A percentile compares a stretch with the other conserved stretches of the same genome.
These are phyloP conservation scores for Termitomyces sp. DNA, from an alignment of 1,284 basidiomycete species.

Conservation along the genomic window DNA sequence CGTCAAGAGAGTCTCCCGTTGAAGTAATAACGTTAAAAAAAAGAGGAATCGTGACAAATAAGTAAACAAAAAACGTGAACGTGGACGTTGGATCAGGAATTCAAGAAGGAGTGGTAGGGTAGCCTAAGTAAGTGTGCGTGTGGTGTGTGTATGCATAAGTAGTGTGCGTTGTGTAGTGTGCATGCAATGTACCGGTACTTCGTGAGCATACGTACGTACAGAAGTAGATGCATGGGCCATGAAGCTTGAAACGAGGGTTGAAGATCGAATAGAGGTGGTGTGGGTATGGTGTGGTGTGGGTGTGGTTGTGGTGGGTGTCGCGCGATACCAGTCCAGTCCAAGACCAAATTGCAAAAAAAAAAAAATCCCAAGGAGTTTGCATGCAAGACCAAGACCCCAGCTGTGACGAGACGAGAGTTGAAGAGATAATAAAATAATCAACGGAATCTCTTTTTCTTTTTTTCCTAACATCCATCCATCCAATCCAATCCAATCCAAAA, in stretches of 20 bases:
- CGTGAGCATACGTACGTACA: background rate
- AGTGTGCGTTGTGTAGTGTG: background rate
- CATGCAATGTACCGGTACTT: background rate
- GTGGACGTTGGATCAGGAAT: background rate
- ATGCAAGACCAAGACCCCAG: background rate
- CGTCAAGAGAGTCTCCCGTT: constrained; percentile 22
- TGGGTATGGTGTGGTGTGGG: too few relatives aligned
- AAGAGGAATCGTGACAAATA: background rate
- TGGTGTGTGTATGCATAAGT: constrained; percentile 2
- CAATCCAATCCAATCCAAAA: too few relatives aligned
- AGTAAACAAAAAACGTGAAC: background rate
- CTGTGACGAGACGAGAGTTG: background rate
- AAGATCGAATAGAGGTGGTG: background rate
- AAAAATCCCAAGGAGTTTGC: background rate
- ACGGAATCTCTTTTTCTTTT: too few relatives aligned
- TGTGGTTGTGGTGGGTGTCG: background rate
- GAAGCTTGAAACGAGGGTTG: background rate
- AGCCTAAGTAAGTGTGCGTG: background rate
- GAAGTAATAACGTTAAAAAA: constrained; percentile 10
- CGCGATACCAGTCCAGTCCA: background rate
- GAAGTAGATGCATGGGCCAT: background rate
- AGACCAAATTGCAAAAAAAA: background rate
- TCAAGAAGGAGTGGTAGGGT: constrained; percentile 3
- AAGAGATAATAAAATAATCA: too few relatives aligned
- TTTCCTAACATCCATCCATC: constrained; percentile 5